Base-by-base conservation (phyloP, 2,329 filamentous ascomycete species). In the Calycina herbarum region DNA sequence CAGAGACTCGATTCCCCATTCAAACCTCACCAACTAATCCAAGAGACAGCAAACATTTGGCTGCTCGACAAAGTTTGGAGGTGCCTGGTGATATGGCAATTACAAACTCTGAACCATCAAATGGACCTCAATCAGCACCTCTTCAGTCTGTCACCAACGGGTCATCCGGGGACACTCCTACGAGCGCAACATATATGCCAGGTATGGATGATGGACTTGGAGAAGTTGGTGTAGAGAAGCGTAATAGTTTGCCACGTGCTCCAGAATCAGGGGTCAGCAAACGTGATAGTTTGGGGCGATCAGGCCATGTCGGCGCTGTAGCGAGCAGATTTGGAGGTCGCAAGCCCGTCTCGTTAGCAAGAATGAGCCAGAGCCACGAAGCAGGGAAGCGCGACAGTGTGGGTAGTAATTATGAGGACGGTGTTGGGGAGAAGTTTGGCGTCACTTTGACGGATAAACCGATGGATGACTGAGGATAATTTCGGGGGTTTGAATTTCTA, bases 1-100 rank as follows among this genome's bases (percentile, higher is more conserved):
- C 88, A 33, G 89, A 89, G 74, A 96, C 91, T 8, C 86, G 93
- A 51, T 97, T 97, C 82, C 95, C 93, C 0, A 90, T 51, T 27
- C 85, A 88, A 70, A 88, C 91, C 70, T 85, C 79, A 73, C 88
- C 85, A 67, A 87, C 82, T 58, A 80, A 82, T 64, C 81, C 79
- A 69, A 75, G 77, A 69, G 29, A 60, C 24, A 24, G 17, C 20
- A 56, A 57, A 24, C 72, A 72, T 40, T 68, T 61, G 31, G 35
- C 72, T 13, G 73, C 75, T 77, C 82, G 89, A 69, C 81, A 88
- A 58, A 95, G 92, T 74, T 85, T 97, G 1, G 93, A 96, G 73
- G 93, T 97, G 2, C 94, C 94, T 63, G 70, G 72, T 20, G 70
- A 70, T 54, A 61, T 64, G 35, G 66, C 67, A 40, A 67, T 70